phyloP scores from a whole-genome alignment of 768 basidiomycete genomes.

The Lentinula boryana region DNA sequence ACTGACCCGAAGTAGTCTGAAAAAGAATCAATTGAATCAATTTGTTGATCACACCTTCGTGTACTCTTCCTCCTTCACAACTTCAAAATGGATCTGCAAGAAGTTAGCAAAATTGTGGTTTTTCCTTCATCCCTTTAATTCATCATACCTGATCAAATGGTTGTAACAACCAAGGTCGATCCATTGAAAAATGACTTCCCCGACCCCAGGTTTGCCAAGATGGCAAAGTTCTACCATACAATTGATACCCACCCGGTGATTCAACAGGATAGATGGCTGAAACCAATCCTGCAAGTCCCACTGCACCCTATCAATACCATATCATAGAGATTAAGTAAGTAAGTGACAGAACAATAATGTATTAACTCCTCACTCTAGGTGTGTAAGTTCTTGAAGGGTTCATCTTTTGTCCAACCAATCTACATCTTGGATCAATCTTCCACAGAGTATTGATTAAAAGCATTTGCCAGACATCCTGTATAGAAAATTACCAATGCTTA shows the following conservation, averaged over 20 bases:
- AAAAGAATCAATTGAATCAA: no score
- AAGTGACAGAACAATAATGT: background rate
- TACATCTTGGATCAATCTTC: constrained; percentile 51
- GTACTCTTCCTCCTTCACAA: constrained; percentile 42
- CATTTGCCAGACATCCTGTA: no score
- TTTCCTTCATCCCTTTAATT: background rate
- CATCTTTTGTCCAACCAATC: constrained; percentile 67
- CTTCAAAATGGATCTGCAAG: constrained; percentile 44
- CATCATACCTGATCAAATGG: constrained; percentile 59
- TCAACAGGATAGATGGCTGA: constrained; percentile 63
- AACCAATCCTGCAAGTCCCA: constrained; percentile 65
- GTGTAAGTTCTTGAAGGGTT: constrained; percentile 68
- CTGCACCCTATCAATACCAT: constrained; percentile 40
- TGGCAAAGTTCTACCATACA: constrained; percentile 58
- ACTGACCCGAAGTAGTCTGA: constrained; percentile 21
- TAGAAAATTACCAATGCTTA: constrained; percentile 16
- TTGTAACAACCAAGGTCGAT: constrained; percentile 52
- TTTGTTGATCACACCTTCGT: constrained; percentile 27
- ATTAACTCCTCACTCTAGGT: constrained; percentile 35
- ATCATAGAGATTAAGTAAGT: background rate
- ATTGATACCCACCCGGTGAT: constrained; percentile 61
- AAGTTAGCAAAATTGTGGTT: background rate
- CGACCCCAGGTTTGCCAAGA: constrained; percentile 62
- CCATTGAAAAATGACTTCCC: constrained; percentile 37
- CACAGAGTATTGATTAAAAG: background rate